Evolutionary conservation across 176 grass and related monocot genomes (phyloP), one percentile per base, ranked within the genome.

Genomic region (Paspalum notatum): DNA sequence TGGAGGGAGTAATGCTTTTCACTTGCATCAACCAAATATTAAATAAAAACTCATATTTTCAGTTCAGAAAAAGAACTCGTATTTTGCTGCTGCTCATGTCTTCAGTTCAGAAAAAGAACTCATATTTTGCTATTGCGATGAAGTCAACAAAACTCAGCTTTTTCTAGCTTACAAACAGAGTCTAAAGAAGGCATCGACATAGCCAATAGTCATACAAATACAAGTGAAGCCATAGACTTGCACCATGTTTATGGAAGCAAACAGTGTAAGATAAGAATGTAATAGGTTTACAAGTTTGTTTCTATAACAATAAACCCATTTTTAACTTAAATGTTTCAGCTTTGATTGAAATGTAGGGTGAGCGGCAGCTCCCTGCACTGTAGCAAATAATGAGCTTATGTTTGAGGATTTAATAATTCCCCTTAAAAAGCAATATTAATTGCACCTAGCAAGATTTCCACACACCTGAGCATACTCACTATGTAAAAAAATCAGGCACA

Each of bases 231-330:
- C 13, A 39, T 61, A 81, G 13, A 54, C 63, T 25, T 20, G 1
- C 48, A 6, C 21, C 51, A 26, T 68, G 25, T 53, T 80, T 41
- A n/a, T n/a, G n/a, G n/a, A 56, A 71, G 45, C 22, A 77, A 77
- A 14, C 5, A 62, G 14, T 20, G 26, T 44, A 62, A 7, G 5
- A 44, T 9, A 65, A 74, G 12, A 54, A 82, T 53, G 5, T 26
- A 53, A 53, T 53, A 52, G 47, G 21, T 26, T 26, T 6, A 3
- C 53, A 75, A 20, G 32, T 32, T 32, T 32, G 39, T 56, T 66
- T 58, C 12, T 11, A 55, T 53, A 37, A 42, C 4, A 59, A 27
- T 59, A 47, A 2, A 43, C 12, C 5, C 47, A 20, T 48, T 46
- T 26, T 50, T 13, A 48, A 37, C 17, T 0, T 37, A 10, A 45